These are phyloP conservation scores for Malus sieversii DNA, from an alignment of 306 rosid genomes.

Conservation along the genomic window DNA sequence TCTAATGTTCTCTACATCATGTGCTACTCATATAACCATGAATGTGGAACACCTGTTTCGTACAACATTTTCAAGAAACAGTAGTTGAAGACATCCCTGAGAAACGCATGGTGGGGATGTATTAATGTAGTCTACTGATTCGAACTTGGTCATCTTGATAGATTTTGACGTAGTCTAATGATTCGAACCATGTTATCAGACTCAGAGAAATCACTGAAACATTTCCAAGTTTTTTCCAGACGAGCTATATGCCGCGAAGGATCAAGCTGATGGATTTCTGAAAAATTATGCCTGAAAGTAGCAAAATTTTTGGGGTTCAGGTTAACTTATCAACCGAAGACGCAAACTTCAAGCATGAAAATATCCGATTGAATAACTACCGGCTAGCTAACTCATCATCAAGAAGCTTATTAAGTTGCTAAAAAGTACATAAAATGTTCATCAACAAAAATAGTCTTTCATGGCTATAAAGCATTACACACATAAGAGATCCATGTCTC, in stretches of 20 bases:
- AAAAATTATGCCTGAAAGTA: background rate
- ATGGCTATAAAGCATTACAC: constrained; percentile 43
- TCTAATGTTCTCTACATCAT: too few species aligned
- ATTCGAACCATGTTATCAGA: background rate
- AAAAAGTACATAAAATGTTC: constrained; percentile 34
- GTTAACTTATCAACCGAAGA: background rate
- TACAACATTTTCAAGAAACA: too few species aligned
- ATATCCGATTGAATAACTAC: constrained; percentile 17
- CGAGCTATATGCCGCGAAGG: too few species aligned
- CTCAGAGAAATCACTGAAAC: background rate
- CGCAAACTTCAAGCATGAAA: constrained; percentile 14
- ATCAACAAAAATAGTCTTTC: constrained; percentile 67
- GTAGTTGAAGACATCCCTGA: background rate
- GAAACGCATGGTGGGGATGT: background rate
- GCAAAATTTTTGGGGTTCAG: too few species aligned
- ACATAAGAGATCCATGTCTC: constrained; percentile 28
- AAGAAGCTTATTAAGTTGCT: constrained; percentile 41
- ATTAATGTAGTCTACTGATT: background rate
- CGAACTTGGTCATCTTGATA: too few species aligned
- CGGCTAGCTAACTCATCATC: constrained; percentile 39
- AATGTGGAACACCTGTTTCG: background rate
- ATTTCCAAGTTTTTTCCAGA: too few species aligned
- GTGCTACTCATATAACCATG: too few species aligned
- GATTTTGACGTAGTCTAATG: too few species aligned
- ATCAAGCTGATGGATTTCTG: background rate